phyloP scores from a whole-genome alignment of 148 eudicot genomes.

The Nyssa sinensis region DNA sequence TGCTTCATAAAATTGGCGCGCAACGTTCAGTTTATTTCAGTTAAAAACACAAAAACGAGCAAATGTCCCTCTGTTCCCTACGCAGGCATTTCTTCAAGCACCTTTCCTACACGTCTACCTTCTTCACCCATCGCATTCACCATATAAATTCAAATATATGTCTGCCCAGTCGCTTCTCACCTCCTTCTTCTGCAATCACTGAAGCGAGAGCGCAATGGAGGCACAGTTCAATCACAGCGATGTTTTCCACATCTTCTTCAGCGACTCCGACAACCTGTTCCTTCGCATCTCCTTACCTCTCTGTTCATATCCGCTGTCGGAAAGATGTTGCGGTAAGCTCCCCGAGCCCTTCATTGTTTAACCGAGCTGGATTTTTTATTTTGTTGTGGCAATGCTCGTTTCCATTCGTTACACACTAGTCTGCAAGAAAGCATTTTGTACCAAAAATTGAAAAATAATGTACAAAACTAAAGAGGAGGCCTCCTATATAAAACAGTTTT shows the following conservation, averaged over 20 bases:
- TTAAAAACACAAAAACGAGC: not conserved
- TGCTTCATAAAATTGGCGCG: too few species aligned
- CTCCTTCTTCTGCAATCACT: not conserved
- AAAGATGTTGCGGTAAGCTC: conserved; percentile 57
- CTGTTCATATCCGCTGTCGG: conserved; percentile 59
- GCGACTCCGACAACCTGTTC: conserved; percentile 18
- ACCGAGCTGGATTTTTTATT: not conserved
- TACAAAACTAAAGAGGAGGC: not conserved
- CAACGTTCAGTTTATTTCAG: too few species aligned
- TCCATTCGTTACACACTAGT: not conserved
- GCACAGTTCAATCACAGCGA: conserved; percentile 19
- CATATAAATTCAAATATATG: conserved; percentile 16
- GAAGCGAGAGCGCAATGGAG: conserved; percentile 13
- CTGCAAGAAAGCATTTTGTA: not conserved
- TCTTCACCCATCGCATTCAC: conserved; percentile 22
- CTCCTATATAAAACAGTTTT: too few species aligned
- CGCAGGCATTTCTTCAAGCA: conserved; percentile 77
- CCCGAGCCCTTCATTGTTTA: not conserved
- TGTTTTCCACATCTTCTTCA: conserved; percentile 24
- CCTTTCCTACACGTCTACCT: conserved; percentile 38
- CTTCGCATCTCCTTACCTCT: conserved; percentile 49
- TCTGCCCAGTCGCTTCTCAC: not conserved
- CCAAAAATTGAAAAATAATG: too few species aligned
- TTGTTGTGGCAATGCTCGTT: not conserved
- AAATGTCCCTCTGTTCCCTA: conserved; percentile 14